Conservation (phyloP, 176 grass and related monocot genomes). For the Canna indica region DNA sequence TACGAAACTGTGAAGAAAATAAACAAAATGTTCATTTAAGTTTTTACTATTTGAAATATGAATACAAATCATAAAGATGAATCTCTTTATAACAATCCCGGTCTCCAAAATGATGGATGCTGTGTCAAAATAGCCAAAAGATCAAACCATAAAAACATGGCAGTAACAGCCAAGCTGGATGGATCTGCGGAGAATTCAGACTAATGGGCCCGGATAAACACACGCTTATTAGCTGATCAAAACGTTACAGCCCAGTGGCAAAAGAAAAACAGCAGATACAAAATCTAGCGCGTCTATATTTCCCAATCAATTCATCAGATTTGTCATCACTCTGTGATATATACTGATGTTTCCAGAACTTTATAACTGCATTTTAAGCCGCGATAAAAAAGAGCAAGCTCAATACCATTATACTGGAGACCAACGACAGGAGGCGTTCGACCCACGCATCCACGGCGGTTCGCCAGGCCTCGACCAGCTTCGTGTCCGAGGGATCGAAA, state of each 20-base stretch:
- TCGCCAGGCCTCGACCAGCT: slow-evolving; percentile 26
- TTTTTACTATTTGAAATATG: not conserved
- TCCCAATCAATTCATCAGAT: not conserved
- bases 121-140: not conserved
- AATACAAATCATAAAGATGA: not conserved
- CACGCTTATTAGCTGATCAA: too few species aligned
- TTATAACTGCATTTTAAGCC: not conserved
- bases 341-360: not conserved
- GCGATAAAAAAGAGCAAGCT: not conserved
- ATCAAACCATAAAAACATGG: not conserved
- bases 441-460: slow-evolving; percentile 39
- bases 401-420: slow-evolving; percentile 35
- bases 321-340: not conserved
- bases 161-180: too few species aligned
- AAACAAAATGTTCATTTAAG: not conserved
- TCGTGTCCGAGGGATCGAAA: slow-evolving; percentile 2
- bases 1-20: not conserved
- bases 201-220: too few species aligned
- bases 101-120: not conserved
- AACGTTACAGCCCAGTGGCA: too few species aligned
- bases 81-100: not conserved
- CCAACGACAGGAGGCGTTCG: slow-evolving; percentile 25
- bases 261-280: too few species aligned
- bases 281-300: too few species aligned
- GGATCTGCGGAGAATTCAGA: too few species aligned